Evolutionary conservation across 2,329 filamentous ascomycete genomes (phyloP).

Genomic region (Stagonosporopsis vannaccii): DNA sequence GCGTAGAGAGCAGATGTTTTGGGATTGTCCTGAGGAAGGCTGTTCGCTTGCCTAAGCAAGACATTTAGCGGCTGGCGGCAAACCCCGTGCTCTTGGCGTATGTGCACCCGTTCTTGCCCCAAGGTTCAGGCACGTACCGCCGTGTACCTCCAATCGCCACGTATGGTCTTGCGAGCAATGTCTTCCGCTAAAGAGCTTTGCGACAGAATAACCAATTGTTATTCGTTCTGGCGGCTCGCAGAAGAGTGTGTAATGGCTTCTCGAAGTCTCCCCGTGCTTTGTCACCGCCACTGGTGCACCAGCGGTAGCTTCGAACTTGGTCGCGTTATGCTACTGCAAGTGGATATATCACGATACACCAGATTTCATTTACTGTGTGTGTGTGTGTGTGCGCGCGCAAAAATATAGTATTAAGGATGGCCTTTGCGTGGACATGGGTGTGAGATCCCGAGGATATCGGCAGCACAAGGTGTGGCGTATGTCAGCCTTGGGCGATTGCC

Average conservation of each 20-base stretch:
- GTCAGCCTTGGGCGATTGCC: too few relatives aligned
- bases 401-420: too few relatives aligned
- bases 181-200: neutral
- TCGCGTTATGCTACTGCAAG: too few relatives aligned
- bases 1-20: slow-evolving; percentile 21
- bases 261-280: neutral
- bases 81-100: slow-evolving; percentile 16
- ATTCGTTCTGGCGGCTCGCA: neutral
- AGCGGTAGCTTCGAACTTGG: too few relatives aligned
- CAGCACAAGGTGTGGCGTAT: too few relatives aligned
- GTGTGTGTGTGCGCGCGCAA: too few relatives aligned
- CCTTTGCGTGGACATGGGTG: too few relatives aligned
- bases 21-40: slow-evolving; percentile 11
- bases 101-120: slow-evolving; percentile 2
- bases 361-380: neutral
- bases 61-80: slow-evolving; percentile 10
- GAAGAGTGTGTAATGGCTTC: neutral
- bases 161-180: neutral
- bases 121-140: neutral
- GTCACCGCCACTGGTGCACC: neutral
- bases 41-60: slow-evolving; percentile 15
- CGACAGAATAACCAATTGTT: neutral
- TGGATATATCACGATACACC: too few relatives aligned
- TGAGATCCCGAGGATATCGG: too few relatives aligned
- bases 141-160: neutral